Percentiles rank a stretch among this genome's conserved stretches.
Conservation (phyloP, 2,329 filamentous ascomycete species). For the Aspergillus pseudonomiae region DNA sequence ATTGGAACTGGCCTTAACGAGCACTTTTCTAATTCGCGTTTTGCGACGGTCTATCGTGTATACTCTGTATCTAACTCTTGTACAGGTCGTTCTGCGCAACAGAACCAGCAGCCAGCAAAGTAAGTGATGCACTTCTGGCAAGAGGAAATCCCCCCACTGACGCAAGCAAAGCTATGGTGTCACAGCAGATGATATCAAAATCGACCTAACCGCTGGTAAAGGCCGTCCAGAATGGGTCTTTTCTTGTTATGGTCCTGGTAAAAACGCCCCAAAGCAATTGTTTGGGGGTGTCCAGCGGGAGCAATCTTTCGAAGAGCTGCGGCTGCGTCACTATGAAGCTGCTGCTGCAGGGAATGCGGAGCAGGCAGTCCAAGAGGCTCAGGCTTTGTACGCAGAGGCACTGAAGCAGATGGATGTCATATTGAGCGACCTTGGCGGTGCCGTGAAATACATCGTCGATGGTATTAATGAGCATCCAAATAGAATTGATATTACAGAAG, state of each 20-base stretch:
- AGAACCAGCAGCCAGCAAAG: slow-evolving; percentile 26
- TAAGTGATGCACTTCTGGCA: slow-evolving; percentile 21
- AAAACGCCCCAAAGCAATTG: slow-evolving; percentile 76
- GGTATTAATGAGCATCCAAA: slow-evolving; percentile 75
- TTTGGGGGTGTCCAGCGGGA: slow-evolving; percentile 80
- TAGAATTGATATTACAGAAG: slow-evolving; percentile 59
- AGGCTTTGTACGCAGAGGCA: slow-evolving; percentile 64
- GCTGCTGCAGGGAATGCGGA: slow-evolving; percentile 62
- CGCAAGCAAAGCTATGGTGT: slow-evolving; percentile 53
- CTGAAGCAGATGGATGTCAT: slow-evolving; percentile 73
- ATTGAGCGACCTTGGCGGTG: slow-evolving; percentile 69
- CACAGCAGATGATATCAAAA: slow-evolving; percentile 61
- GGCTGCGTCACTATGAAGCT: slow-evolving; percentile 70
- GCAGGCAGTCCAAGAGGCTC: slow-evolving; percentile 54
- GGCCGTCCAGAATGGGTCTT: slow-evolving; percentile 83
- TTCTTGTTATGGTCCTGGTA: slow-evolving; percentile 80
- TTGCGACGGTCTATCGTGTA: neutral
- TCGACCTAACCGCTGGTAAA: slow-evolving; percentile 62
- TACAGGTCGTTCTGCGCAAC: slow-evolving; percentile 25
- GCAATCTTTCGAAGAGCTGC: slow-evolving; percentile 85
- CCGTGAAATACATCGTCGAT: slow-evolving; percentile 69
- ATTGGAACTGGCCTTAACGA: neutral
- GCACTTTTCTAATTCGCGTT: neutral
- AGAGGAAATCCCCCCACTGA: slow-evolving; percentile 21
- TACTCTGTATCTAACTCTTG: slow-evolving; percentile 2